Base-by-base conservation (phyloP, 495 filamentous ascomycete genomes). In the Mytilinidion resinicola region DNA sequence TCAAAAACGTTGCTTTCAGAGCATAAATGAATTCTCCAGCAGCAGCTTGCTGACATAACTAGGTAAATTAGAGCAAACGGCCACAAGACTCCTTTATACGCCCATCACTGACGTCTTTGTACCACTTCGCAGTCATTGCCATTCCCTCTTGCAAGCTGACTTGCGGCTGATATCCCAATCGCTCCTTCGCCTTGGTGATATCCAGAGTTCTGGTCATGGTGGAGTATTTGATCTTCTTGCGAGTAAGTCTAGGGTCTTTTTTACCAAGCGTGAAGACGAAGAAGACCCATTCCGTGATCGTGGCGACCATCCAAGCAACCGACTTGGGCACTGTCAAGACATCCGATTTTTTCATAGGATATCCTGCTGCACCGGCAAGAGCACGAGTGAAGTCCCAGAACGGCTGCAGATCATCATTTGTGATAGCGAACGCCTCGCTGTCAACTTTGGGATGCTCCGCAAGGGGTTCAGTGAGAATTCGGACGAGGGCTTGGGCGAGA, bases 151-250 rank as follows among this genome's bases (percentile, higher is more conserved):
- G 12, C 49, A 62, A 53, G 34, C 39, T 33, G 10, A 62, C 51
- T 39, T 36, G 33, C 7, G 60, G 49, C 9, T n/a, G 11, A 37
- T 58, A 62, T n/a, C 60, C 60, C 19, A 62, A 35, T 37, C 60
- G 9, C 19, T 53, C 33, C 34, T 59, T 62, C 9, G 60, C 55
- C 30, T 59, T 62, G 14, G 11, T 38, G 34, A 62, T 62, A 50
- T 62, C 49, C 41, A 62, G 58, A 4, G 48, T 54, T 4, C 55
- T 46, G 7, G 33, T 38, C 6, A 43, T 20, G 20, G 51, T 44
- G 4, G 48, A 58, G 14, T 51, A 51, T 9, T 25, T 36, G 15
- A 62, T 10, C 50, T 49, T 62, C 21, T n/a, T 10, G 8, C 15
- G 30, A 17, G 46, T 62, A 8, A 62, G 14, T 9, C 47, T 9